These are phyloP conservation scores for Hyparrhenia diplandra DNA, from an alignment of 176 grass and related monocot species.

Conservation along the genomic window DNA sequence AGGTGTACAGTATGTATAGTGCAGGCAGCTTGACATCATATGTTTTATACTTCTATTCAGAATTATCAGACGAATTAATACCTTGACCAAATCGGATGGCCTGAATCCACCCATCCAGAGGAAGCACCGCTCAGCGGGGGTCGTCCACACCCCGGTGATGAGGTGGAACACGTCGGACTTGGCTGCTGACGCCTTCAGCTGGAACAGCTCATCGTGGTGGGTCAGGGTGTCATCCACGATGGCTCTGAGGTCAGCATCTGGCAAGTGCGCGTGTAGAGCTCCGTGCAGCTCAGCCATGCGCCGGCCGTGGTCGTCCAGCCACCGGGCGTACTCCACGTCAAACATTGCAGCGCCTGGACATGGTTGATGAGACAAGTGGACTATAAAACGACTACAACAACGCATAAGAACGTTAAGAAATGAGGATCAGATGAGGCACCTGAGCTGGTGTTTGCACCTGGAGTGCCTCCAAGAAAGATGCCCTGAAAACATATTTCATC, in stretches of 20 bases:
- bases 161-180: constrained; percentile 81
- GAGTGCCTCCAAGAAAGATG: constrained; percentile 54
- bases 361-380: not conserved
- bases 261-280: constrained; percentile 43
- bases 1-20: not conserved
- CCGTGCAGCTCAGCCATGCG: constrained; percentile 57
- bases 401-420: not conserved
- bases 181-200: constrained; percentile 37
- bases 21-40: not conserved
- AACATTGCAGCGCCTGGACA: constrained; percentile 50
- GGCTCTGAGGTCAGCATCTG: constrained; percentile 60
- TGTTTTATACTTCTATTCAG: constrained; percentile 14
- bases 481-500: constrained; percentile 37
- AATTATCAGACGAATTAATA: constrained; percentile 18
- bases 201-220: constrained; percentile 72
- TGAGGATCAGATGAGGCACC: constrained; percentile 28
- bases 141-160: constrained; percentile 71
- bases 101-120: constrained; percentile 88
- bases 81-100: constrained; percentile 87
- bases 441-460: constrained; percentile 56
- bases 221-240: constrained; percentile 56
- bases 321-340: constrained; percentile 60
- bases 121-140: constrained; percentile 69
- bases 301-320: constrained; percentile 57
- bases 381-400: not conserved